Percentiles rank a stretch among this genome's conserved stretches.
Conservation (phyloP, 345 rosid genomes). For the Dipteronia dyeriana region DNA sequence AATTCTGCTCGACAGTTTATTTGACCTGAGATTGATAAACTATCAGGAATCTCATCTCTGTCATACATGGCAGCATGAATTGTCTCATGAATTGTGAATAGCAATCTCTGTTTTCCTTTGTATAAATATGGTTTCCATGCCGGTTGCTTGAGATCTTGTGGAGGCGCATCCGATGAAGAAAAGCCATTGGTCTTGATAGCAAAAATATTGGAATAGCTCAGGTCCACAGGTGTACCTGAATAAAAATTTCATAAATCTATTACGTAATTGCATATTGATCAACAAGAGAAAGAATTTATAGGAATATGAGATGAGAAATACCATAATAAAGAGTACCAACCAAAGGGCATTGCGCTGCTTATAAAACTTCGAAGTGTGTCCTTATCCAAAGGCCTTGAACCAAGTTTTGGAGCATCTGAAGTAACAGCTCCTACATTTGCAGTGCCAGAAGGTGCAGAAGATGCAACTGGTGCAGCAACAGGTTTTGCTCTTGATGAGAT, state of each 20-base stretch:
- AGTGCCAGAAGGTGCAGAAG: slow-evolving; percentile 56
- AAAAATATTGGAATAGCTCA: slow-evolving; percentile 61
- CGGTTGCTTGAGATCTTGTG: slow-evolving; percentile 81
- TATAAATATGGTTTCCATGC: slow-evolving; percentile 94
- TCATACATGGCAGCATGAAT: slow-evolving; percentile 85
- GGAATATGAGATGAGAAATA: slow-evolving; percentile 30
- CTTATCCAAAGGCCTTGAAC: slow-evolving; percentile 78
- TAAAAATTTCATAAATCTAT: slow-evolving; percentile 11
- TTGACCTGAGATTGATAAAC: slow-evolving; percentile 81
- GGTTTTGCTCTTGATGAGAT: slow-evolving; percentile 89
- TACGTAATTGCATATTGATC: slow-evolving; percentile 18
- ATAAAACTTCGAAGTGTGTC: slow-evolving; percentile 76
- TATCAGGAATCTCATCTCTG: slow-evolving; percentile 88
- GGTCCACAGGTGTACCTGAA: slow-evolving; percentile 86
- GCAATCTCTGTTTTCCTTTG: slow-evolving; percentile 80
- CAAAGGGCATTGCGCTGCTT: slow-evolving; percentile 84
- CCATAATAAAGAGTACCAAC: slow-evolving; percentile 53
- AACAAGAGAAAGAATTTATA: slow-evolving; percentile 12
- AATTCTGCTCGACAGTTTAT: slow-evolving; percentile 89
- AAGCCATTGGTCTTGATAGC: slow-evolving; percentile 75
- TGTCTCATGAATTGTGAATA: slow-evolving; percentile 80
- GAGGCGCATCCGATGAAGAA: slow-evolving; percentile 76
- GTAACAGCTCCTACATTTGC: slow-evolving; percentile 49
- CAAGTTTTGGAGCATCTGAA: slow-evolving; percentile 72
- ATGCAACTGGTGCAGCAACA: slow-evolving; percentile 69